Base-by-base conservation (phyloP, 1,284 basidiomycete species). In the Cutaneotrichosporon sp. region DNA sequence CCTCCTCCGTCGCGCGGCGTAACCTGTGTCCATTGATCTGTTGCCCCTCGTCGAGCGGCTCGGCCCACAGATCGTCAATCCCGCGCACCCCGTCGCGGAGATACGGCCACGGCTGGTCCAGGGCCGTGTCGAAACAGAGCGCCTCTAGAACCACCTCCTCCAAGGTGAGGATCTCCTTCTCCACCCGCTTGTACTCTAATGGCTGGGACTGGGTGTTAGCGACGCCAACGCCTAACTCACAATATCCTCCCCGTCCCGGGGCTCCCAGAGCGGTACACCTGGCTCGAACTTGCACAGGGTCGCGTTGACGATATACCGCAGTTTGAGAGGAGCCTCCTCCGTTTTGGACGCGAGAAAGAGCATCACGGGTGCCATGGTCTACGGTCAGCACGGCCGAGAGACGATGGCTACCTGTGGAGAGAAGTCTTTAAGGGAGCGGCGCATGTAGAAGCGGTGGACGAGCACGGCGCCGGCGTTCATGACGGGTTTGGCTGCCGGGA, bases 391-490 rank as follows among this genome's bases (percentile, higher is more conserved):
- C 29, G 29, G 8, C n/a, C 7, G n/a, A 17, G 20, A 12, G 8
- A 2, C 5, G 8, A 8, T 3, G 27, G 63, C 51, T 27, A 74
- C 73, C 51, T 63, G 54, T 17, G 65, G 54, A 24, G 85, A 82
- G 70, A 88, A 87, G 65, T 90, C 85, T 64, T 85, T 81, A 79
- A 91, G 80, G n/a, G 90, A 84, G 65, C 83, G 85, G 49, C 92
- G 82, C 90, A 96, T 92, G 76, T 88, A 96, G 75, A 96, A 96
- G 12, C 92, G 83, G 73, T 96, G 92, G 59, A 94, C 87, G 81
- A 90, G 90, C 4, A 86, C 88, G 25, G 89, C 86, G 16, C 89
- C 90, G 25, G 87, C 87, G 57, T 85, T 86, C 76, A 91, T 80
- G 9, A 66, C 59, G 8, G 64, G 64, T 49, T 67, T 60, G 10